These are phyloP conservation scores for Xylaria sp. DNA, from an alignment of 2,329 filamentous ascomycete genomes.

Conservation along the genomic window DNA sequence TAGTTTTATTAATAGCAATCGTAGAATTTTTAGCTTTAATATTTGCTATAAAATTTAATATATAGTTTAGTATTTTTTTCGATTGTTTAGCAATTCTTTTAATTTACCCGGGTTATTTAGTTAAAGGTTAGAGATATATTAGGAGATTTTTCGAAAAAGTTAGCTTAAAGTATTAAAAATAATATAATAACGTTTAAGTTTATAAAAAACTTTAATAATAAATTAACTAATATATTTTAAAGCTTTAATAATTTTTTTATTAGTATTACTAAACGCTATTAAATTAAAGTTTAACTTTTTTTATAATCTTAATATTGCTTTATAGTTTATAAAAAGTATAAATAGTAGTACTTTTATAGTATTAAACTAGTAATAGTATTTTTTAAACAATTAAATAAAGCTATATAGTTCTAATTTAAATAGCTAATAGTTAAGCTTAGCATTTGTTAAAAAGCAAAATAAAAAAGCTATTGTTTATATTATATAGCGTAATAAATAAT, in stretches of 20 bases:
- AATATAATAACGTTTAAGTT: not conserved
- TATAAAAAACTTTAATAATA: not conserved
- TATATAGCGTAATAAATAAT: too few species aligned
- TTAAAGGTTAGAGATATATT: not conserved
- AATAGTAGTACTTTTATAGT: too few species aligned
- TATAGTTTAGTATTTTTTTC: not conserved
- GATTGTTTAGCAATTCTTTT: not conserved
- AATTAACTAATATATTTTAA: constrained; percentile 9
- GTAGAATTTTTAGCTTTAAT: not conserved
- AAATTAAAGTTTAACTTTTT: not conserved
- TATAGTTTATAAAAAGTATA: too few species aligned
- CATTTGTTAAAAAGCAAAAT: too few species aligned
- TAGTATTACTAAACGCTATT: not conserved
- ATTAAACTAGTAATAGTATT: too few species aligned
- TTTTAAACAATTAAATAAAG: too few species aligned
- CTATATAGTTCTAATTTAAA: too few species aligned
- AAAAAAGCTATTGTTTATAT: too few species aligned
- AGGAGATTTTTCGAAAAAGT: not conserved
- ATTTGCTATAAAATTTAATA: not conserved
- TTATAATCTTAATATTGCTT: not conserved
- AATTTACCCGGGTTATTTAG: not conserved
- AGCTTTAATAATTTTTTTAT: not conserved
- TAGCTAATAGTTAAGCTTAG: too few species aligned
- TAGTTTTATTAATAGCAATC: not conserved
- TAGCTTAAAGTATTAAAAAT: not conserved